A percentile compares a stretch with the other conserved stretches of the same genome.
Conservation (phyloP, 768 basidiomycete genomes). For the Russula compacta region DNA sequence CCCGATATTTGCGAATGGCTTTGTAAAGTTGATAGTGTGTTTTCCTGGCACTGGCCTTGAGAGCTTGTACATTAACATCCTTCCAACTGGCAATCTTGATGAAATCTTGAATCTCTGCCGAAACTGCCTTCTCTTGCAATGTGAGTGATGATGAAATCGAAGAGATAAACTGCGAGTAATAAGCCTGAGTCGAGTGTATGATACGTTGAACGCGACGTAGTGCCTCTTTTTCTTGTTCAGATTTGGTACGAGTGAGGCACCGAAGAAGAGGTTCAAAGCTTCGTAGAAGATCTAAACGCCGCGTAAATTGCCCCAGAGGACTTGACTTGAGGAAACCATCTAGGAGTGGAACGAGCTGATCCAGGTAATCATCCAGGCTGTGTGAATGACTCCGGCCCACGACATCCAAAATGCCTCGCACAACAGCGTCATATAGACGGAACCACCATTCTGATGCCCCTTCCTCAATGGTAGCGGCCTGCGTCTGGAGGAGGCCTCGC, state of each 20-base stretch:
- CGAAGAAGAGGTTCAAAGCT: conserved; percentile 53
- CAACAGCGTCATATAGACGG: conserved; percentile 68
- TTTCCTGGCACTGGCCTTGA: conserved; percentile 82
- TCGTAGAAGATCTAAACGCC: conserved; percentile 56
- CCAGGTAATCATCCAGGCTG: conserved; percentile 45
- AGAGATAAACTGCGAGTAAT: conserved; percentile 54
- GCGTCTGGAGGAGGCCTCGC: conserved; percentile 68
- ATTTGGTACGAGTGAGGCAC: conserved; percentile 29
- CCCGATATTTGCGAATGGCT: conserved; percentile 85
- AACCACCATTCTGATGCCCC: conserved; percentile 78
- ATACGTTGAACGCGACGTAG: conserved; percentile 48
- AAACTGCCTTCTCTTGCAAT: conserved; percentile 49
- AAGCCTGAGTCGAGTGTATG: conserved; percentile 48
- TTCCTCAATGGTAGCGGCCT: conserved; percentile 40
- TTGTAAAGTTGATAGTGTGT: conserved; percentile 91
- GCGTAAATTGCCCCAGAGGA: conserved; percentile 76
- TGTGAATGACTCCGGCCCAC: conserved; percentile 31
- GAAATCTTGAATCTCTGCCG: conserved; percentile 74
- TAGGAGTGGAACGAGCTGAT: conserved; percentile 63
- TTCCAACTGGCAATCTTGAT: conserved; percentile 98
- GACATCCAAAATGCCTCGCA: conserved; percentile 53
- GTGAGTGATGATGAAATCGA: conserved; percentile 40
- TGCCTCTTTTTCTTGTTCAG: conserved; percentile 25
- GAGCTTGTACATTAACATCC: conserved; percentile 89
- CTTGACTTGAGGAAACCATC: conserved; percentile 68